Evolutionary conservation across 768 basidiomycete genomes (phyloP), one percentile per base, ranked within the genome.

Genomic region (Agaricus bisporus): DNA sequence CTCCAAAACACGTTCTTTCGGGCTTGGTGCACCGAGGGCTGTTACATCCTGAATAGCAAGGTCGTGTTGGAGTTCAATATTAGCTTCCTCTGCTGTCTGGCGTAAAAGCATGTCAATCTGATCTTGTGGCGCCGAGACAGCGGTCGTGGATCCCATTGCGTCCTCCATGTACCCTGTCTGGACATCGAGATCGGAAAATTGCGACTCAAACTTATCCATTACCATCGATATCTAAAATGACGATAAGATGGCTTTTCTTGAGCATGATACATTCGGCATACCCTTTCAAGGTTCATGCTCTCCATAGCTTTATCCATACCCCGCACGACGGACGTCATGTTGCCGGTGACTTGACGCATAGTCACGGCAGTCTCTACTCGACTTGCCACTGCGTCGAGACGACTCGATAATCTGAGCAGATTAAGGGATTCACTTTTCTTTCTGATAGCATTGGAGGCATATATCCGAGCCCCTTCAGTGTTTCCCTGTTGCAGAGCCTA

Each of bases 261-360:
- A 36, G 20, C 26, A 29, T 32, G 22, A 36, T 26, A 29, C 38
- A 26, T 45, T 32, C 32, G 35, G 11, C 18, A n/a, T 84, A 97
- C 95, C 66, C 87, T 80, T 63, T 99, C 97, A 53, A 98, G 80
- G 74, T 99, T 98, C 97, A 99, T 99, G 70, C 78, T 88, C 61
- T 97, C 89, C 97, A 99, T 98, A 4, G 97, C 97, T 66, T 88
- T 91, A 68, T 99, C 97, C 97, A 99, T 98, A 32, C 94, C 95
- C 63, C 84, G 85, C 42, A 99, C 97, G 2, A 98, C 97, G 35
- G 86, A 86, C 14, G 92, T 86, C 95, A 99, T 97, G 67, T 86
- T 94, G 3, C 93, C 93, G 28, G 97, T 95, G 38, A 99, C 89
- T 70, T 91, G 82, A 46, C 91, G 83, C 92, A 99, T 98, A 51